These are phyloP conservation scores for Backusella circina DNA, from an alignment of 192 early-diverging fungal species.

Conservation along the genomic window DNA sequence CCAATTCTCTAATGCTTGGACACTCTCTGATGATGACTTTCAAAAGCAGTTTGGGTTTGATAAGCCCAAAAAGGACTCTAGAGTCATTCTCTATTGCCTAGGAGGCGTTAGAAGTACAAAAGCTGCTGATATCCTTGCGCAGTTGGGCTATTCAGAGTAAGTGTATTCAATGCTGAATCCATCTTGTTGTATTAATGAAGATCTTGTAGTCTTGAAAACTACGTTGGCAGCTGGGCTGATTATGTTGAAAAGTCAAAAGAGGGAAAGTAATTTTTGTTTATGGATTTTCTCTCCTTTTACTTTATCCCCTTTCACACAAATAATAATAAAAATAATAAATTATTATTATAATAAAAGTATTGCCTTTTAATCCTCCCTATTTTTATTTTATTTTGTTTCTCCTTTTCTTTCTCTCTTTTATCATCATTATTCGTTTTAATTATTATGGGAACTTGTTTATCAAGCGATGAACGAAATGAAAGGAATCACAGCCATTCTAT, in stretches of 20 bases:
- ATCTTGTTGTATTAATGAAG: too few species aligned
- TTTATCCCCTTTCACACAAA: neutral
- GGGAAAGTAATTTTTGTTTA: neutral
- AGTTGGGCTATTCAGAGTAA: conserved; percentile 45
- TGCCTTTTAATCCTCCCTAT: conserved; percentile 4
- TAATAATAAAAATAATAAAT: conserved; percentile 1
- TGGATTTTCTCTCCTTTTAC: conserved; percentile 4
- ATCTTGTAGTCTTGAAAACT: conserved; percentile 38
- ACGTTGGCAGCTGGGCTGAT: conserved; percentile 48
- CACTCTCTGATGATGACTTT: conserved; percentile 20
- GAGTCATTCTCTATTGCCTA: conserved; percentile 68
- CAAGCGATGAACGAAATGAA: conserved; percentile 56
- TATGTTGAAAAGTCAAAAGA: conserved; percentile 40
- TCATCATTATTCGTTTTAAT: neutral
- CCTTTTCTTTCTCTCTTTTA: neutral
- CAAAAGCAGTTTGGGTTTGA: conserved; percentile 47
- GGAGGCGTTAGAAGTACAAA: conserved; percentile 62
- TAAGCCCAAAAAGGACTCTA: conserved; percentile 43
- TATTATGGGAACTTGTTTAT: conserved; percentile 66
- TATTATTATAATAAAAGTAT: neutral
- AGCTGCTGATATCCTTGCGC: conserved; percentile 54
- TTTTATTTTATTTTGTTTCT: neutral
- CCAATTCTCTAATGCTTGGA: conserved; percentile 25
- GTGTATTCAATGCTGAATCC: neutral
- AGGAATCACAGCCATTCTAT: conserved; percentile 51